These are phyloP conservation scores for Gnomoniopsis sp. DNA, from an alignment of 2,329 filamentous ascomycete genomes.

Conservation along the genomic window DNA sequence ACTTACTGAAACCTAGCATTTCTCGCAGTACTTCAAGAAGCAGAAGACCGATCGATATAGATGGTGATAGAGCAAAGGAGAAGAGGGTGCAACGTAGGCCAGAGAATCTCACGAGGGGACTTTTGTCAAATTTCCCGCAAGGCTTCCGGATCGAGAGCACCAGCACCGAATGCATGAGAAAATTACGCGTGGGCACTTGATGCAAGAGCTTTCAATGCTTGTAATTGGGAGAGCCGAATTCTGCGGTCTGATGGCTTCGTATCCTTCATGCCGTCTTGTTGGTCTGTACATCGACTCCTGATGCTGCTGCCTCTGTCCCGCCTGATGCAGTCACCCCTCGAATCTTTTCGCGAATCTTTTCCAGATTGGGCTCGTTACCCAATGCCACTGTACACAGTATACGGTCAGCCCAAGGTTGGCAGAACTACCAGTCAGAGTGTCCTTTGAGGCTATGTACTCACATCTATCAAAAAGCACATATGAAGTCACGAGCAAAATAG, in stretches of 20 bases:
- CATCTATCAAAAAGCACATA: slow-evolving; percentile 51
- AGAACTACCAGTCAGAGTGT: neutral
- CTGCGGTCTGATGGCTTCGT: too few species aligned
- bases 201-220: neutral
- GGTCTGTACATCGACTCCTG: neutral
- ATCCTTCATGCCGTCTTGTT: neutral
- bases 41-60: too few species aligned
- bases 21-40: too few species aligned
- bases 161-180: neutral
- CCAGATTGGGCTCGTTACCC: slow-evolving; percentile 8
- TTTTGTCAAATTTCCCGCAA: too few species aligned
- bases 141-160: too few species aligned
- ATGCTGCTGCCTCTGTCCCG: neutral
- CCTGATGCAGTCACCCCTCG: neutral
- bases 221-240: neutral
- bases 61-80: too few species aligned
- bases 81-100: too few species aligned
- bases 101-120: too few species aligned
- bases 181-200: neutral
- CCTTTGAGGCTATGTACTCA: slow-evolving; percentile 28
- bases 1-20: too few species aligned
- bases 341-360: neutral
- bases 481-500: slow-evolving; percentile 52
- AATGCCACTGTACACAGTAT: neutral
- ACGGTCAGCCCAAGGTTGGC: neutral